Evolutionary conservation across 2,329 filamentous ascomycete species (phyloP), one percentile per base, ranked within the genome.

Genomic region (Colletotrichum sp.): DNA sequence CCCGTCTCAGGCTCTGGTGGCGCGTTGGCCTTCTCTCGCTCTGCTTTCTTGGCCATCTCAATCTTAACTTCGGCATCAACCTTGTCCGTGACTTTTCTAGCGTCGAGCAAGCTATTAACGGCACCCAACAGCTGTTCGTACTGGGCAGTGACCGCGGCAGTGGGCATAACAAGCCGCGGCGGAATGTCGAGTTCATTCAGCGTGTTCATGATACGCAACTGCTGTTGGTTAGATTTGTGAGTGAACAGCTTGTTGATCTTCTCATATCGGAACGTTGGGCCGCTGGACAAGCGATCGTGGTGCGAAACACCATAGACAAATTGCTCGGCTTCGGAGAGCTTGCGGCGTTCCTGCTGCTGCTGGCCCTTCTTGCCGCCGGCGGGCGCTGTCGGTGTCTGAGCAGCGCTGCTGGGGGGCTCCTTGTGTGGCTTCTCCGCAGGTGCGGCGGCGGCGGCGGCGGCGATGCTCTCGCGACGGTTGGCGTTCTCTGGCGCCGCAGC

Each of bases 201-300:
- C 6, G 93, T 92, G 71, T 93, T 93, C 16, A 89, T 92, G 78
- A 97, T 96, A 78, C 95, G 94, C 76, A 92, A 85, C 79, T 95
- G 95, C 82, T 96, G 94, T 76, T 94, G 91, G 70, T 93, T 92
- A 18, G 91, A 94, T 86, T 96, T 96, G 78, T 94, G 94, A 48
- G 93, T 92, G 72, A 95, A 93, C 28, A 95, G 91, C 84, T 96
- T 96, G 79, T 93, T 93, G 75, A 96, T 91, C 83, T 92, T 93
- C 80, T 96, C 95, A 32, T 95, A 95, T 15, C 96, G 95, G 89
- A 99, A 99, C 16, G 95, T 94, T 44, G 98, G 95, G 8, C 97
- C 96, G 10, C 93, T 94, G 3, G 94, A 93, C 52, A 98, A 90
- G 32, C 96, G 94, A 72, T 99, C 96, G 82, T 96, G 94, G 78